Percentiles rank a stretch among this genome's conserved stretches.
phyloP scores from a whole-genome alignment of 345 rosid genomes.

The Lepidium aucheri region DNA sequence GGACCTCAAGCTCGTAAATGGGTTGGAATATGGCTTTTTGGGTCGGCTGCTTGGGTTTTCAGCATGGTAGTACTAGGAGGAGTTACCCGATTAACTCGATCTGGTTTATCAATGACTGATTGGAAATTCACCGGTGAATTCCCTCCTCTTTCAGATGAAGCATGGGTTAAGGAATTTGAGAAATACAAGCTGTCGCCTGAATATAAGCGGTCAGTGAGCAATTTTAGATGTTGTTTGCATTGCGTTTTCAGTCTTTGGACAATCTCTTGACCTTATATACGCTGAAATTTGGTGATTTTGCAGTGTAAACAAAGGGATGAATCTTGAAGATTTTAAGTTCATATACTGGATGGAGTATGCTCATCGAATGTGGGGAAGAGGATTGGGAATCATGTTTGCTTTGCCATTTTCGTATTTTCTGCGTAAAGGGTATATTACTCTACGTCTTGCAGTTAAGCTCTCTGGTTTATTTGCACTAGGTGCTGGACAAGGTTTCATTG shows the following conservation, averaged over 20 bases:
- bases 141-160: slow-evolving; percentile 78
- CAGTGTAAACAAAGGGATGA: slow-evolving; percentile 94
- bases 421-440: slow-evolving; percentile 76
- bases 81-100: slow-evolving; percentile 71
- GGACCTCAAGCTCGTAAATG: slow-evolving; percentile 77
- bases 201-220: slow-evolving; percentile 49
- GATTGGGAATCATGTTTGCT: slow-evolving; percentile 92
- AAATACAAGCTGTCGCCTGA: slow-evolving; percentile 87
- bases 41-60: slow-evolving; percentile 93
- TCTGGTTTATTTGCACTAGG: slow-evolving; percentile 85
- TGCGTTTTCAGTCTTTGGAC: background rate
- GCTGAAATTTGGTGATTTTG: slow-evolving; percentile 1
- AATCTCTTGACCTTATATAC: background rate
- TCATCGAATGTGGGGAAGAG: slow-evolving; percentile 99
- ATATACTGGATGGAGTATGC: slow-evolving; percentile 99
- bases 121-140: slow-evolving; percentile 85
- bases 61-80: slow-evolving; percentile 93
- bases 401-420: slow-evolving; percentile 89
- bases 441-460: slow-evolving; percentile 70
- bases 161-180: slow-evolving; percentile 77
- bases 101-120: slow-evolving; percentile 96
- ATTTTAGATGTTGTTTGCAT: background rate
- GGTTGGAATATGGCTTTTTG: slow-evolving; percentile 92
- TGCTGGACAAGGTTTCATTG: slow-evolving; percentile 94
- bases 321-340: slow-evolving; percentile 82